phyloP scores from a whole-genome alignment of 768 basidiomycete genomes.

The Tulasnella sp. region DNA sequence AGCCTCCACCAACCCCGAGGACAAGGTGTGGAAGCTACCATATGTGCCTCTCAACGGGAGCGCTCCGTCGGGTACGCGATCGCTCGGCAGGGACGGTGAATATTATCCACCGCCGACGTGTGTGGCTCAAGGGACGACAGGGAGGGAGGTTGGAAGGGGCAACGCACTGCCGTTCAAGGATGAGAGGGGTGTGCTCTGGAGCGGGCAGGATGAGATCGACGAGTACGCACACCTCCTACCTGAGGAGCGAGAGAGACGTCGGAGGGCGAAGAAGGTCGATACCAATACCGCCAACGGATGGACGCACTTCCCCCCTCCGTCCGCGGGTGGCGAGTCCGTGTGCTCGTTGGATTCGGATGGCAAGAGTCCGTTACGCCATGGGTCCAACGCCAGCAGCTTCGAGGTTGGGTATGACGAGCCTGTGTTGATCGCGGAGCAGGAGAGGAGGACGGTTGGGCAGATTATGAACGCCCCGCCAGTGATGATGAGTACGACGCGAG shows the following conservation, averaged over 20 bases:
- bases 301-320: background rate
- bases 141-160: conserved; percentile 6
- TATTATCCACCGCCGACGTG: background rate
- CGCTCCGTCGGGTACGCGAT: conserved; percentile 10
- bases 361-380: background rate
- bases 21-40: conserved; percentile 11
- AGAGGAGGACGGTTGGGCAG: background rate
- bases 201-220: conserved; percentile 12
- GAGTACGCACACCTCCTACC: conserved; percentile 6
- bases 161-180: conserved; percentile 7
- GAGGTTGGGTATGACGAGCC: conserved; percentile 13
- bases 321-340: background rate
- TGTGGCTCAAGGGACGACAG: background rate
- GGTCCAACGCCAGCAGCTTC: background rate
- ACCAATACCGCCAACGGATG: background rate
- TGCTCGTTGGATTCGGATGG: background rate
- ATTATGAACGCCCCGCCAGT: conserved; percentile 1
- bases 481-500: background rate
- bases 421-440: conserved; percentile 10
- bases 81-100: conserved; percentile 8
- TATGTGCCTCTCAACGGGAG: conserved; percentile 16
- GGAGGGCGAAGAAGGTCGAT: background rate
- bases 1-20: background rate
- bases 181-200: conserved; percentile 11
- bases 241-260: background rate